Conservation (phyloP, 2,329 filamentous ascomycete species). For the Ophiocordyceps unilateralis region DNA sequence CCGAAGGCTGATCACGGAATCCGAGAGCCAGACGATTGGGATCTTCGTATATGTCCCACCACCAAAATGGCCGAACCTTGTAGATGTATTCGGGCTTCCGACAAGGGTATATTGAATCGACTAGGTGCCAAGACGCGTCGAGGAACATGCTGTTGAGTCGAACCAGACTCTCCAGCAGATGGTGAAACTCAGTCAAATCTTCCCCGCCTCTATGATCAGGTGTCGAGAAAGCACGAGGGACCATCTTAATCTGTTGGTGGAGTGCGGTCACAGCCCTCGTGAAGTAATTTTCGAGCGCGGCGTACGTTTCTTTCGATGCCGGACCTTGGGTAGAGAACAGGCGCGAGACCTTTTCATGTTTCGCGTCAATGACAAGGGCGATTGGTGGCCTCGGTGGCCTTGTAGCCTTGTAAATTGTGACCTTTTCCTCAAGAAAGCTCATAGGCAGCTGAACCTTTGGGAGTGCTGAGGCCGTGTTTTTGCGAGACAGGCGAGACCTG, state of each 20-base stretch:
- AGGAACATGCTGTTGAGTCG: constrained; percentile 17
- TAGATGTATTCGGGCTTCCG: constrained; percentile 17
- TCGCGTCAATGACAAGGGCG: constrained; percentile 15
- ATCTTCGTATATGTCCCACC: constrained; percentile 21
- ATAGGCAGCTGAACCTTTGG: constrained; percentile 37
- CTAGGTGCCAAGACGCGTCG: constrained; percentile 18
- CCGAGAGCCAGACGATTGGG: constrained; percentile 12
- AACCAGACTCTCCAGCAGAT: constrained; percentile 6
- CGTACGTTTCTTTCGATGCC: constrained; percentile 8
- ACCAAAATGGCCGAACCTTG: constrained; percentile 19
- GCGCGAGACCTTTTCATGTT: constrained; percentile 13
- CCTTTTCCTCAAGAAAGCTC: constrained; percentile 36
- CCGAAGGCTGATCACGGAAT: constrained; percentile 12
- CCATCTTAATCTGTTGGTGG: constrained; percentile 3
- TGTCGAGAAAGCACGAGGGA: constrained; percentile 5
- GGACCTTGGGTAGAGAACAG: constrained; percentile 11
- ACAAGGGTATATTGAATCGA: constrained; percentile 16
- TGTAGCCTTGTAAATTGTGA: constrained; percentile 17
- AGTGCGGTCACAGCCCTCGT: constrained; percentile 10
- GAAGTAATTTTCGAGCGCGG: constrained; percentile 15
- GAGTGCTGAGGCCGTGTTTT: constrained; percentile 19
- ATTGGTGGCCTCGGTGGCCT: constrained; percentile 12
- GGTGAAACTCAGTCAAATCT: constrained; percentile 3
- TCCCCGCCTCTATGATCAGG: neutral
- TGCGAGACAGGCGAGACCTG: constrained; percentile 15